Base-by-base conservation (phyloP, 1,139 yeast genomes). In the Magnusiomyces suaveolens region DNA sequence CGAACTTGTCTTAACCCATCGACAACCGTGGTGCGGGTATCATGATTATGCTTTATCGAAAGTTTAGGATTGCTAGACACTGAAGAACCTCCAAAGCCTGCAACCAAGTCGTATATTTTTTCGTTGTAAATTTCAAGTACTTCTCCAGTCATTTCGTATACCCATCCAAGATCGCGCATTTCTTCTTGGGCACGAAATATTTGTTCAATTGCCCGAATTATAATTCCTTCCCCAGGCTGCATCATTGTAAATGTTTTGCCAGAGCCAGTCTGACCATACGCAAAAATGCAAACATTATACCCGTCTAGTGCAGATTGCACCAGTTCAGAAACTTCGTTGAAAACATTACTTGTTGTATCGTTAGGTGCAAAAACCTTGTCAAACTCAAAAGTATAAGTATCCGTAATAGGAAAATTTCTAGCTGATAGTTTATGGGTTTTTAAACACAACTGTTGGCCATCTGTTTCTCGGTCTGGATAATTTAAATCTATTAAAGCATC, bases 291-390 rank as follows among this genome's bases (percentile, higher is more conserved):
- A 24, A 67, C 69, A 51, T 67, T 67, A 53, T 61, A 66, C 0
- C 98, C 98, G 71, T 92, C 96, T 33, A 92, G 69, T 0, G 95
- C 87, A 10, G 95, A 85, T 67, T 89, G 97, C 1, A 92, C 84
- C 32, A 90, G 70, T 66, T 90, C 96, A 0, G 95, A 83, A 1
- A 90, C 79, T 63, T 92, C 98, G 46, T 81, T 84, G 69, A 89
- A 92, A 0, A 94, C 79, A 32, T 79, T 82, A 1, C 64, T 64
- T 66, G 92, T 92, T 1, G 76, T 64, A 18, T 78, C 70, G 1
- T 63, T 59, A 46, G 80, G 78, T 47, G 75, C 76, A 63, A 92
- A 92, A 1, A 92, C 84, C 59, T 81, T 81, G 71, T 92, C 98
- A 67, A 90, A 92, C 50, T 75, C 75, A 65, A 87, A 90, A 32